A percentile compares a stretch with the other conserved stretches of the same genome.
phyloP scores from a whole-genome alignment of 2,329 filamentous ascomycete genomes.

The Trichoderma breve region DNA sequence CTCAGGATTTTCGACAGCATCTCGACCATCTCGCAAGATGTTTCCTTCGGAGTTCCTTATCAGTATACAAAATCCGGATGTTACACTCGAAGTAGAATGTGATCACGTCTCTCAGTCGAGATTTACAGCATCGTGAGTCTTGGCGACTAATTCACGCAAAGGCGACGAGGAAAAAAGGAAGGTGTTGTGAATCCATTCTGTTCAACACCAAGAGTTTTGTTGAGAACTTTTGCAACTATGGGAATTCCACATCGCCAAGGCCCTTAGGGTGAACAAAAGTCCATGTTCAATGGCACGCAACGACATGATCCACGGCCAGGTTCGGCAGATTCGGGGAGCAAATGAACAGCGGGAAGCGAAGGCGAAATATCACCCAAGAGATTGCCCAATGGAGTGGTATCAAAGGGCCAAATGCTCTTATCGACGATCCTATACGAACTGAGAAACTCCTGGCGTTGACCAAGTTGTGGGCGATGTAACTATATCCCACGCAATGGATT shows the following conservation, averaged over 20 bases:
- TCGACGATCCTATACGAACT: not conserved
- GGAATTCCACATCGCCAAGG: not conserved
- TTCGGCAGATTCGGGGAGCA: not conserved
- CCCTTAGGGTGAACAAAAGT: not conserved
- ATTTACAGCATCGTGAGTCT: not conserved
- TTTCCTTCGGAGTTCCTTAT: conserved; percentile 14
- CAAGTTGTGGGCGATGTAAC: not conserved
- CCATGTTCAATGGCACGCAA: not conserved
- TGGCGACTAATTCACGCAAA: not conserved
- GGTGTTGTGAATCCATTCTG: not conserved
- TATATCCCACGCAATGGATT: not conserved
- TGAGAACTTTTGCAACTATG: conserved; percentile 8
- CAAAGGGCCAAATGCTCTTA: not conserved
- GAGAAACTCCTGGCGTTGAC: not conserved
- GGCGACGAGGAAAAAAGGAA: conserved; percentile 12
- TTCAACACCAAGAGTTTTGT: not conserved
- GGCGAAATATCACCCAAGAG: not conserved
- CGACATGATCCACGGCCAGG: not conserved
- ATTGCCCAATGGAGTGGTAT: not conserved
- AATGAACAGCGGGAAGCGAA: not conserved
- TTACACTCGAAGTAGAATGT: not conserved
- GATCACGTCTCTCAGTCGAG: not conserved
- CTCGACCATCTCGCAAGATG: not conserved
- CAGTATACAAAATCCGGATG: conserved; percentile 3
- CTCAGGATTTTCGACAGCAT: not conserved